phyloP scores from a whole-genome alignment of 1,284 basidiomycete species.

The Gomphus sp. region DNA sequence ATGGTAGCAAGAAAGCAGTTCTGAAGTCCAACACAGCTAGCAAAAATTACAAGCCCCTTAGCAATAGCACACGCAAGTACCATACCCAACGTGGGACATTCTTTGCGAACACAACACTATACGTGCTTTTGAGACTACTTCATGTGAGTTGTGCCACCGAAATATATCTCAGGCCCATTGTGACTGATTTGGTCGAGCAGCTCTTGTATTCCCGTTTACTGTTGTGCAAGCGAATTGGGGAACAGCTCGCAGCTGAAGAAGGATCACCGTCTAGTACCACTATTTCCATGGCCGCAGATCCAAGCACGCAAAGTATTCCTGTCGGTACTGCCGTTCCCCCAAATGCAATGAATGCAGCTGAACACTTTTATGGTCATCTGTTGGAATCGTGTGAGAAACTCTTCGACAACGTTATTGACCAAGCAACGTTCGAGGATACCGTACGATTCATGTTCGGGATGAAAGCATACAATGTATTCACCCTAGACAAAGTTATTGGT shows the following conservation, averaged over 20 bases:
- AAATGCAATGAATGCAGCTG: constrained; percentile 24
- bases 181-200: constrained; percentile 29
- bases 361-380: constrained; percentile 75
- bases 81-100: constrained; percentile 33
- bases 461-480: constrained; percentile 81
- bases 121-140: constrained; percentile 74
- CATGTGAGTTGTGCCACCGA: constrained; percentile 46
- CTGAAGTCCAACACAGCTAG: constrained; percentile 7
- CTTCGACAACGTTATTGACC: constrained; percentile 91
- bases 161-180: neutral
- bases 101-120: constrained; percentile 87
- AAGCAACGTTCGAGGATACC: constrained; percentile 82
- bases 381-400: constrained; percentile 84
- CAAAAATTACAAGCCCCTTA: neutral
- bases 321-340: constrained; percentile 15
- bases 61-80: constrained; percentile 4
- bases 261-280: constrained; percentile 50
- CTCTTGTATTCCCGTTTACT: constrained; percentile 80
- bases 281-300: constrained; percentile 60
- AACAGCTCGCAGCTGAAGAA: constrained; percentile 48
- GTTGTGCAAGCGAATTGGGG: constrained; percentile 65
- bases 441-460: constrained; percentile 87
- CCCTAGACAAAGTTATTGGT: constrained; percentile 87
- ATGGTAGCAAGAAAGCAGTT: constrained; percentile 14
- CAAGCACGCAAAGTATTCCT: constrained; percentile 63